Evolutionary conservation across 257 asterid species (phyloP), one percentile per base, ranked within the genome.

Genomic region (Asclepias syriaca): DNA sequence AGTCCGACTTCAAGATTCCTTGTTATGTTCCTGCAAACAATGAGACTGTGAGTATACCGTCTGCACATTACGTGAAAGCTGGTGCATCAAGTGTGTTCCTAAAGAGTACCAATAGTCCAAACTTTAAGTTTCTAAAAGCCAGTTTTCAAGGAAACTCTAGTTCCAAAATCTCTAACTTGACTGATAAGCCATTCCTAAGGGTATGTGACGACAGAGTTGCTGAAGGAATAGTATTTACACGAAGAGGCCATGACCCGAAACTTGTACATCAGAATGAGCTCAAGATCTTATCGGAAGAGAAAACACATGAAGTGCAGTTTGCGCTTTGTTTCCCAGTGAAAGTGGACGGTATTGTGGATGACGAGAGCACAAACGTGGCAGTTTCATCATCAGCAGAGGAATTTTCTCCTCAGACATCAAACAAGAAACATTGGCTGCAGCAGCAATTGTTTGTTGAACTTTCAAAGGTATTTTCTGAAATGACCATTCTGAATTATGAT

Each of bases 21-120:
- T 90, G 96, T 73, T 87, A 73, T 46, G 76, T 81, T 74, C 96
- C 97, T 2, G 96, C 95, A 77, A 90, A 91, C 60, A 85, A 82
- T 27, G 96, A 94, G 72, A 82, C 84, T 11, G 71, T 88, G 78
- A 32, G 53, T 79, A 79, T 94, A 55, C 82, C 87, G 71, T 79
- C 96, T 29, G 80, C 90, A 75, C 86, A 77, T 32, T 85, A 77
- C 45, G 64, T 85, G 58, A 84, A 85, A 85, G 92, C 85, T 29
- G 79, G 78, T 46, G 94, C 84, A 46, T 85, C 98, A 19, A 85
- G 83, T 68, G 78, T 79, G 43, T 87, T 91, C 76, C 77, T 91
- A 64, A 77, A 65, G 69, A 91, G 95, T 69, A 80, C 83, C 72
- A 73, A 79, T 81, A 65, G 73, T 68, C 99, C 97, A 54, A 89